Conservation (phyloP, 164 flowering plant species). For the Paratinospora sagittata region DNA sequence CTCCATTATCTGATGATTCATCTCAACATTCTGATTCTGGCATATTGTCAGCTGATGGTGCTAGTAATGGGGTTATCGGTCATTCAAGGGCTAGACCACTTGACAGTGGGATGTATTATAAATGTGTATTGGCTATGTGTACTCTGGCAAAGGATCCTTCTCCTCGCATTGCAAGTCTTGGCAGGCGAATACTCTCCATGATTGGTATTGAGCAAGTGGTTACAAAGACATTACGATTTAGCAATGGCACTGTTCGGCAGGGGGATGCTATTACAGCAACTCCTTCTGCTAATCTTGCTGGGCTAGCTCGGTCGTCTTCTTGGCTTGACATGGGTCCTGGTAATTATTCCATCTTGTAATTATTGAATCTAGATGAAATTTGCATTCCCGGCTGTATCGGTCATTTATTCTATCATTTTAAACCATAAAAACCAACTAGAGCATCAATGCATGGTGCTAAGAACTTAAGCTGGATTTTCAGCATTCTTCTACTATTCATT, state of each 20-base stretch:
- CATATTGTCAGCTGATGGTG: constrained; percentile 38
- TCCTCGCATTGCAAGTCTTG: constrained; percentile 77
- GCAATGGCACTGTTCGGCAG: constrained; percentile 32
- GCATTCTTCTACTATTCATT: background rate
- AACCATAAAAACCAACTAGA: no score
- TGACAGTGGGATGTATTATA: constrained; percentile 71
- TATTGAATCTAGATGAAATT: background rate
- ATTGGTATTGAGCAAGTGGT: constrained; percentile 92
- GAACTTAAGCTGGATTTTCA: no score
- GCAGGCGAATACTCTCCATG: constrained; percentile 66
- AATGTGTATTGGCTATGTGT: constrained; percentile 73
- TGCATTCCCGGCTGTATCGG: background rate
- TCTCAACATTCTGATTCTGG: constrained; percentile 89
- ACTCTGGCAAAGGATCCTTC: constrained; percentile 92
- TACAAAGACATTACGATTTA: constrained; percentile 43
- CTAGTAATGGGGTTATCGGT: constrained; percentile 59
- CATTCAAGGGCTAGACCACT: constrained; percentile 47
- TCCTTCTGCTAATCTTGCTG: constrained; percentile 47
- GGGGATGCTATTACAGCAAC: constrained; percentile 39
- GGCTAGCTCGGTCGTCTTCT: constrained; percentile 87
- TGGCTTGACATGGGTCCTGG: constrained; percentile 95
- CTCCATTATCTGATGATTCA: constrained; percentile 94
- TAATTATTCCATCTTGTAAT: constrained; percentile 14
- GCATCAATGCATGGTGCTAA: no score
- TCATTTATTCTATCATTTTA: no score